Base-by-base conservation (phyloP, 2,329 filamentous ascomycete species). In the Capronia coronata region DNA sequence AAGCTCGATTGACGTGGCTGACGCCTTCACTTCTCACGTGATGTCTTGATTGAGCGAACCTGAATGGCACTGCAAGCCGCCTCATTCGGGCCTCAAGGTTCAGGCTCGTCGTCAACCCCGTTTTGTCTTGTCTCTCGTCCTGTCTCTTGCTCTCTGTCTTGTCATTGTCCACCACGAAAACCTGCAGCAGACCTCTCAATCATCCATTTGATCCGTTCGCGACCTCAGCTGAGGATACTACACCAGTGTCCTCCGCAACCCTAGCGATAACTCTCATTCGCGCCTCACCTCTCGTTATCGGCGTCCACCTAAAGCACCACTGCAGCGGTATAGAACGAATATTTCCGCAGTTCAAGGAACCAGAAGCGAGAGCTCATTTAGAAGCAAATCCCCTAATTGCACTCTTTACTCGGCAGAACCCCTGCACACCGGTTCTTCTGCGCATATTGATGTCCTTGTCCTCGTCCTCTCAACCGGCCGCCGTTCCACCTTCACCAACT, bases 401-500 rank as follows among this genome's bases (percentile, higher is more conserved):
- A 32, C 43, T 42, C 37, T 25, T 13, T 49, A n/a, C n/a, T n/a
- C 40, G 35, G 6, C 25, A 27, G 10, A 30, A 9, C 49, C 46
- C 42, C 42, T 39, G 41, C 38, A 30, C 27, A 44, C 34, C 25
- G 39, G 16, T 18, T 14, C 39, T 29, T 18, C 49, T 56, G 54
- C 54, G 47, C 50, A 39, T 14, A 49, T 57, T 55, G 46, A 59
- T 59, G 57, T 57, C 46, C 50, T 50, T 35, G 38, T 42, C 48
- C 35, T 39, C 48, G 25, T 42, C 45, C 37, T 58, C 29, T 32
- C 29, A 62, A 48, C 62, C 67, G 51, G 64, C 59, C 61, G 59
- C 63, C 58, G 66, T 64, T 54, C 68, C 68, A 61, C 65, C 65
- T 55, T 72, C 70, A 50, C 69, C 70, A 52, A 65, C 68, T 16